Evolutionary conservation across 2,329 filamentous ascomycete species (phyloP).

Genomic region (Ambrosiella cleistominuta): DNA sequence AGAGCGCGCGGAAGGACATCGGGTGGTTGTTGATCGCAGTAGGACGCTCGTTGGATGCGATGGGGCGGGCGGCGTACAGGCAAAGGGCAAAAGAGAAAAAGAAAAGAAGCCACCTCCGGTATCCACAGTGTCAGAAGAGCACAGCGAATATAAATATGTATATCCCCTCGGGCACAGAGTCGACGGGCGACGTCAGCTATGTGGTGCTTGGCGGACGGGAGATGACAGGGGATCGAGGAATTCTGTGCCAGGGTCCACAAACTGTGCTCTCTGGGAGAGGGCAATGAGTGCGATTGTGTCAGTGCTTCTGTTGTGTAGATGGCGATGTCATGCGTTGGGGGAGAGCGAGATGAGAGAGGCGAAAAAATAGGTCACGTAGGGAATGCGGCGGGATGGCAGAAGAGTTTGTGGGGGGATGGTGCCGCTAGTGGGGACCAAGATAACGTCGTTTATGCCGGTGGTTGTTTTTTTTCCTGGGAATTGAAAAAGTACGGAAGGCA

Average conservation of each 20-base stretch:
- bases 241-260: background rate
- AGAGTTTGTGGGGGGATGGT: background rate
- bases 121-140: background rate
- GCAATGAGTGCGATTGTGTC: background rate
- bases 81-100: background rate
- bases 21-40: background rate
- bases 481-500: background rate
- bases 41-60: too few species aligned
- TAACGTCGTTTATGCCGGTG: background rate
- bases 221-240: background rate
- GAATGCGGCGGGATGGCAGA: background rate
- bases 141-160: constrained; percentile 1
- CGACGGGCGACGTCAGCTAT: background rate
- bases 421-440: background rate
- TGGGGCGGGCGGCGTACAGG: too few species aligned
- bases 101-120: background rate
- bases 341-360: background rate
- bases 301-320: background rate
- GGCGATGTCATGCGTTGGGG: background rate
- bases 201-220: background rate
- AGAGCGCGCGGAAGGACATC: background rate
- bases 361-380: background rate
- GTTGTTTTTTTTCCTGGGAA: background rate
- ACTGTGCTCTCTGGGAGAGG: background rate
- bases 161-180: background rate